Evolutionary conservation across 192 early-diverging fungal species (phyloP).

Genomic region (Coemansia guatemalensis): DNA sequence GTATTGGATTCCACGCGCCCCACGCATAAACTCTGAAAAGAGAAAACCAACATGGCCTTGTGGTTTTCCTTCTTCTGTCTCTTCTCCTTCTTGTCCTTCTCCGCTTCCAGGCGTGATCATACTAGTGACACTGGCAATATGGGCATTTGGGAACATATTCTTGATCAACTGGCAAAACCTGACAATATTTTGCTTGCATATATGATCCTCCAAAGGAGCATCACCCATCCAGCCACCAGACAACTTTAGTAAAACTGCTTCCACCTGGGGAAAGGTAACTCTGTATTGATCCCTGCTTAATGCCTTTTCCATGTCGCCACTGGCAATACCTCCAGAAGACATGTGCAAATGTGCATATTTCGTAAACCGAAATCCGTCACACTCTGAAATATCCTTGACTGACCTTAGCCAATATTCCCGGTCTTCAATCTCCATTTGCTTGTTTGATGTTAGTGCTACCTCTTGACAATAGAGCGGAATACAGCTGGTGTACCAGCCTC

Average conservation of each 20-base stretch:
- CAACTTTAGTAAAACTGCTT: not conserved
- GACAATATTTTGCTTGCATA: not conserved
- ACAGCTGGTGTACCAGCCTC: slow-evolving; percentile 23
- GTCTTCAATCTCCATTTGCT: slow-evolving; percentile 4
- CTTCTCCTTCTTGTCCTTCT: not conserved
- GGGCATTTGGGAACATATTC: slow-evolving; percentile 21
- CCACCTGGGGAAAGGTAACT: too few species aligned
- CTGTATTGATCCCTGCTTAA: too few species aligned
- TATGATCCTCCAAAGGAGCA: not conserved
- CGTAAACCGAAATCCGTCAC: slow-evolving; percentile 7
- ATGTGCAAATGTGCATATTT: slow-evolving; percentile 17
- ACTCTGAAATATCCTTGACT: not conserved
- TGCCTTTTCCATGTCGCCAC: too few species aligned
- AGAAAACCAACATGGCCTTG: slow-evolving; percentile 3
- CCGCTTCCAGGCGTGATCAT: slow-evolving; percentile 6
- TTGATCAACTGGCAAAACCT: slow-evolving; percentile 1
- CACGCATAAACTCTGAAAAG: slow-evolving; percentile 9
- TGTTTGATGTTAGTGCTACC: slow-evolving; percentile 7
- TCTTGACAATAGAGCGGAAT: slow-evolving; percentile 22
- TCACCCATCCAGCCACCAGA: not conserved
- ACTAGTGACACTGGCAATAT: slow-evolving; percentile 7
- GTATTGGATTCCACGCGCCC: slow-evolving; percentile 1
- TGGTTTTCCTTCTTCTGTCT: too few species aligned
- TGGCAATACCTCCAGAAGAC: slow-evolving; percentile 2
- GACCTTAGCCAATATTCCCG: slow-evolving; percentile 19